Percentiles rank a stretch among this genome's conserved stretches.
These are phyloP conservation scores for Ambrosiella beaveri DNA, from an alignment of 2,329 filamentous ascomycete species.

Conservation along the genomic window DNA sequence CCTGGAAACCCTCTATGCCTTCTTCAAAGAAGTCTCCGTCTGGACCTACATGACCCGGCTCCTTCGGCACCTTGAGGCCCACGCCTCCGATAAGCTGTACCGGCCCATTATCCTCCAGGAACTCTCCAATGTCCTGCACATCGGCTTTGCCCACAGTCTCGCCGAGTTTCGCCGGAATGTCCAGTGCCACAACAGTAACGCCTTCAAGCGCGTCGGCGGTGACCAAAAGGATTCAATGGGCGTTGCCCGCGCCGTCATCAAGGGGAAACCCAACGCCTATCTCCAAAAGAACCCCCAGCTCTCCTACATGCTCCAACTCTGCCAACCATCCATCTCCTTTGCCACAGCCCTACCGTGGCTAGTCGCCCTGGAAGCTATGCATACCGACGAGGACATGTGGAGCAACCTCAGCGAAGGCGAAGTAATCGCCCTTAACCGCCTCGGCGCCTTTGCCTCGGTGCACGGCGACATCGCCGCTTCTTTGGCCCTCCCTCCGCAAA, in stretches of 20 bases:
- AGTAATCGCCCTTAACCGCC: slow-evolving; percentile 20
- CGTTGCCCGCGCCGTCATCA: slow-evolving; percentile 24
- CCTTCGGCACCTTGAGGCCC: slow-evolving; percentile 19
- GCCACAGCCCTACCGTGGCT: slow-evolving; percentile 29
- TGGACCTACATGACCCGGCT: slow-evolving; percentile 26
- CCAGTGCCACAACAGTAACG: slow-evolving; percentile 22
- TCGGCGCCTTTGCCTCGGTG: slow-evolving; percentile 24
- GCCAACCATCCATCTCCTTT: slow-evolving; percentile 22
- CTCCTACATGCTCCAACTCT: slow-evolving; percentile 26
- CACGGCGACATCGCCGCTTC: slow-evolving; percentile 22
- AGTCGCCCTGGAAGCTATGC: slow-evolving; percentile 23
- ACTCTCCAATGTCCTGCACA: slow-evolving; percentile 26
- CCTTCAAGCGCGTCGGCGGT: slow-evolving; percentile 26
- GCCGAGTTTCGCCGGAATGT: slow-evolving; percentile 25
- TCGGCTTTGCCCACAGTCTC: slow-evolving; percentile 26
- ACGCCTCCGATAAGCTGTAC: slow-evolving; percentile 18
- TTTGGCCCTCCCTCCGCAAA: slow-evolving; percentile 22
- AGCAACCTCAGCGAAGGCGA: slow-evolving; percentile 21
- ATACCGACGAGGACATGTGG: slow-evolving; percentile 20
- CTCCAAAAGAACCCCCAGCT: slow-evolving; percentile 24
- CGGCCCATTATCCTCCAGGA: slow-evolving; percentile 26
- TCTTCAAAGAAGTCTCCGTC: slow-evolving; percentile 21
- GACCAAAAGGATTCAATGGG: slow-evolving; percentile 20
- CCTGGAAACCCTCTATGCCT: slow-evolving; percentile 24
- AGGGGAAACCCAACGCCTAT: slow-evolving; percentile 24